Evolutionary conservation across 2,329 filamentous ascomycete species (phyloP).

Genomic region (Fusarium lateritium): DNA sequence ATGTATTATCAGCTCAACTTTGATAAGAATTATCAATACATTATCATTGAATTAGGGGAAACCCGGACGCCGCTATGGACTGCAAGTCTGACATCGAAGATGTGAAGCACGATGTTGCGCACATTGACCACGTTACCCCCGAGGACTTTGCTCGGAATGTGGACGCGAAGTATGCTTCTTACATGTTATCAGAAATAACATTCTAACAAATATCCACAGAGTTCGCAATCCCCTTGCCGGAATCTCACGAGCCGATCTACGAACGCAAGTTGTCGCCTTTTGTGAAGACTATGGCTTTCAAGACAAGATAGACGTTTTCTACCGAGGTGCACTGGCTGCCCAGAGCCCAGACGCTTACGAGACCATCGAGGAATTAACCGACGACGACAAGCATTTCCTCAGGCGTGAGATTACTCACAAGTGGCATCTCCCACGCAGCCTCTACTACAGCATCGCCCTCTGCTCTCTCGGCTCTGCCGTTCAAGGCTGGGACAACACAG

Average conservation of each 20-base stretch:
- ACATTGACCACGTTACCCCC: constrained; percentile 31
- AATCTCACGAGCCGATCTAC: constrained; percentile 43
- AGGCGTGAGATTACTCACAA: constrained; percentile 48
- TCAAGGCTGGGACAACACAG: constrained; percentile 63
- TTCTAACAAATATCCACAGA: constrained; percentile 17
- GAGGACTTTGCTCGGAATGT: constrained; percentile 51
- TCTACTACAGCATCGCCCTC: constrained; percentile 50
- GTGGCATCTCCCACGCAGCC: constrained; percentile 48
- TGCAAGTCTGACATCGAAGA: constrained; percentile 42
- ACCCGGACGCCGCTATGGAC: neutral
- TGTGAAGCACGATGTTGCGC: constrained; percentile 35
- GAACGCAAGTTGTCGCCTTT: constrained; percentile 44
- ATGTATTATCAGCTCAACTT: no score
- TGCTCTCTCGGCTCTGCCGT: constrained; percentile 52
- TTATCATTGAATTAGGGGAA: neutral
- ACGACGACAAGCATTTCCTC: constrained; percentile 45
- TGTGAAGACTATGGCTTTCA: constrained; percentile 49
- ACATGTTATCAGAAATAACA: no score
- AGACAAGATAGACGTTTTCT: constrained; percentile 49
- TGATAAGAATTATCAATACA: neutral
- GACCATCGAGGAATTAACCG: constrained; percentile 43
- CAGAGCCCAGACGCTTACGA: constrained; percentile 45
- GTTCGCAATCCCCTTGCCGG: constrained; percentile 50
- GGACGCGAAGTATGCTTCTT: constrained; percentile 49
- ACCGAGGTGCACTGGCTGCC: constrained; percentile 50